Evolutionary conservation across 2,329 filamentous ascomycete species (phyloP).

Genomic region (Delphinella strobiligena): DNA sequence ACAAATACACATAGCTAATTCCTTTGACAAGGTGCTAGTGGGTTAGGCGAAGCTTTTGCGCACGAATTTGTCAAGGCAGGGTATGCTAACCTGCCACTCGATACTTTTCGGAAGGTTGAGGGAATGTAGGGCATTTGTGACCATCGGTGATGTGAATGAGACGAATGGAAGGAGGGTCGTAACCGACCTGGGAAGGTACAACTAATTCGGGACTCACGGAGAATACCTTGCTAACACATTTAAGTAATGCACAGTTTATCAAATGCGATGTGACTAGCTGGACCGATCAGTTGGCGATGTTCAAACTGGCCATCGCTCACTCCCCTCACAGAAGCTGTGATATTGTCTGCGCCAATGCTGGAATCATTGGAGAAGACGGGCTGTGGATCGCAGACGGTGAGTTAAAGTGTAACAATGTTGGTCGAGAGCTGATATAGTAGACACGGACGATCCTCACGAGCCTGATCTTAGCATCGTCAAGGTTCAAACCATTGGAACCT

Average conservation of each 20-base stretch:
- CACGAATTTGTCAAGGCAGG: not conserved
- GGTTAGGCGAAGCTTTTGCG: conserved; percentile 3
- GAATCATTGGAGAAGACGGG: conserved; percentile 9
- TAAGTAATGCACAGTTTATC: conserved; percentile 17
- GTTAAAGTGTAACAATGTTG: not conserved
- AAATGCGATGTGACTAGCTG: conserved; percentile 19
- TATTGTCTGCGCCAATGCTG: conserved; percentile 19
- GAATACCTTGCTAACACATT: not conserved
- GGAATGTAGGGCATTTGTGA: conserved; percentile 21
- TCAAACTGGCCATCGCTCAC: conserved; percentile 15
- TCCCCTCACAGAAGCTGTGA: conserved; percentile 15
- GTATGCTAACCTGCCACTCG: no score
- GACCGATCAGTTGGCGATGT: conserved; percentile 19
- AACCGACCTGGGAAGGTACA: conserved; percentile 16
- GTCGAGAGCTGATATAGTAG: conserved; percentile 1
- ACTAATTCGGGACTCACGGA: not conserved
- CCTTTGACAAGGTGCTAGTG: conserved; percentile 17
- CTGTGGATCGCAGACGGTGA: not conserved
- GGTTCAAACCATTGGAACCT: conserved; percentile 10
- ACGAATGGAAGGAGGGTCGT: conserved; percentile 17
- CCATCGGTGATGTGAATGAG: conserved; percentile 21
- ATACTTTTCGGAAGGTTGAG: conserved; percentile 7
- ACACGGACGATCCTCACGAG: conserved; percentile 13
- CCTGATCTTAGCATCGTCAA: conserved; percentile 13
- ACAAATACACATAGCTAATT: not conserved